These are phyloP conservation scores for Aspergillus awamori DNA, from an alignment of 2,329 filamentous ascomycete genomes.

Conservation along the genomic window DNA sequence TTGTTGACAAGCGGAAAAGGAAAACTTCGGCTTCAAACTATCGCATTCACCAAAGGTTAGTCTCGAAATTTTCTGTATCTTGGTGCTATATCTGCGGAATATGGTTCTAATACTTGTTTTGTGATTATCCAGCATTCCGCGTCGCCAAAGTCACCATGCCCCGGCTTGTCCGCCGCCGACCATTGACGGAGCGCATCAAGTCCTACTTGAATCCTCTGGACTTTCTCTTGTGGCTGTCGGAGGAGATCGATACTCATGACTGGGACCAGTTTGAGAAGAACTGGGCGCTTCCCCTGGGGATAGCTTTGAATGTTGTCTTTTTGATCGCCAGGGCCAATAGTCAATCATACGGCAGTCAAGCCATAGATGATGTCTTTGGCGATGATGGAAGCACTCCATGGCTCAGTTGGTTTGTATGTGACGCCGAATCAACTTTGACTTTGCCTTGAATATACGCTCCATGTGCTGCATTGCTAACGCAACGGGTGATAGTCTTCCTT, in stretches of 20 bases:
- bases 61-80: neutral
- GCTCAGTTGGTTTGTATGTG: constrained; percentile 65
- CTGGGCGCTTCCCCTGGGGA: constrained; percentile 73
- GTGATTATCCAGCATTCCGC: neutral
- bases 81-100: neutral
- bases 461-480: neutral
- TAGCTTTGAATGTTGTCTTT: constrained; percentile 77
- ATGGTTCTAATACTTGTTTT: neutral
- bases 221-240: constrained; percentile 85
- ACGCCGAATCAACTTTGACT: neutral
- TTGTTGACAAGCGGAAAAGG: constrained; percentile 22
- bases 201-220: constrained; percentile 84
- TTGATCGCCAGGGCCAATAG: constrained; percentile 81
- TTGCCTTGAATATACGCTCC: neutral
- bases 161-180: constrained; percentile 77
- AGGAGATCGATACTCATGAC: constrained; percentile 88
- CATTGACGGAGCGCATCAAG: constrained; percentile 78
- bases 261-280: constrained; percentile 78
- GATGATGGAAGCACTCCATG: constrained; percentile 67
- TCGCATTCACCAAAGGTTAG: neutral
- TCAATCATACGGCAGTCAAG: constrained; percentile 52
- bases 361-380: constrained; percentile 81
- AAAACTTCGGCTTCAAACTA: constrained; percentile 14
- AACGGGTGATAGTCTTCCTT: constrained; percentile 60
- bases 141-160: constrained; percentile 61